Evolutionary conservation across 352 stramenopile genomes (phyloP).

Genomic region (Blastocystis sp.): DNA sequence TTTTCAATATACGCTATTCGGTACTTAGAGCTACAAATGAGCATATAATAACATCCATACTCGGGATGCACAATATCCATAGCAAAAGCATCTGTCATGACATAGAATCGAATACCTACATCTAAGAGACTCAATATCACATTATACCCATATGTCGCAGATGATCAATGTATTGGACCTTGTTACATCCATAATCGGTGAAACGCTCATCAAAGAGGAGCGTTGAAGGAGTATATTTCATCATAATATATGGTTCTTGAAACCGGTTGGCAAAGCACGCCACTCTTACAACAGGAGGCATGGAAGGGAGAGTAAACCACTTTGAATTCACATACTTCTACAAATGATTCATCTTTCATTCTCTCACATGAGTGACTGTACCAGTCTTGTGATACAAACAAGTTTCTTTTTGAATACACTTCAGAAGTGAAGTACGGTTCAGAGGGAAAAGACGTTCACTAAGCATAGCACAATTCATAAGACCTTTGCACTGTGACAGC

Average conservation of each 20-base stretch:
- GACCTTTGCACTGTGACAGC: background rate
- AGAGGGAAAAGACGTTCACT: constrained; percentile 1
- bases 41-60: background rate
- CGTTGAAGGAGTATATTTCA: background rate
- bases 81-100: constrained; percentile 31
- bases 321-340: constrained; percentile 9
- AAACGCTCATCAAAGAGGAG: constrained; percentile 52
- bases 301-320: background rate
- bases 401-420: background rate
- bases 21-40: constrained; percentile 21
- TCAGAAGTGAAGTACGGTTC: background rate
- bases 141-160: constrained; percentile 36
- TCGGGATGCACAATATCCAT: constrained; percentile 50
- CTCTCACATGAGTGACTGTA: constrained; percentile 25
- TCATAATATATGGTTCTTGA: constrained; percentile 48
- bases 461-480: background rate
- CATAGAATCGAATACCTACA: constrained; percentile 23
- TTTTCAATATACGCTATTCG: background rate
- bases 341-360: background rate
- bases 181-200: constrained; percentile 51
- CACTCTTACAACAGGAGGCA: background rate
- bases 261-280: constrained; percentile 5
- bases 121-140: constrained; percentile 19
- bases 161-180: constrained; percentile 46
- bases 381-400: background rate